Base-by-base conservation (phyloP, 1,284 basidiomycete genomes). In the Meira miltonrushii region DNA sequence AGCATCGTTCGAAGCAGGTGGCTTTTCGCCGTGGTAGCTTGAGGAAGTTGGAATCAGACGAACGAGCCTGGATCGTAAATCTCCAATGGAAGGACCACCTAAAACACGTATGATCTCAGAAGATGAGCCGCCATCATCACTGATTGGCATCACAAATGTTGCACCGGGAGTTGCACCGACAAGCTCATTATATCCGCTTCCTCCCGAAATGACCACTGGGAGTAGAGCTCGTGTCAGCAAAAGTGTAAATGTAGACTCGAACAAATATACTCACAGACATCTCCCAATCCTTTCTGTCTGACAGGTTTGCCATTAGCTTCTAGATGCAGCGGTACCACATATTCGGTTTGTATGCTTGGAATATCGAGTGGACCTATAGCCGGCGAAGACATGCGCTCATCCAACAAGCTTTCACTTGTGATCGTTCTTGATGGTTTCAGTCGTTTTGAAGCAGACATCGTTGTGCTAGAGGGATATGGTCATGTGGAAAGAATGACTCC, bases 51-150 rank as follows among this genome's bases (percentile, higher is more conserved):
- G 89, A 64, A 92, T 92, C 56, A 92, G 81, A 6, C 89, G 85
- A 57, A 91, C 84, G 12, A 92, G 82, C 41, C 90, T 84, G 25
- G 89, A 90, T 23, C 89, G 85, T 64, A 92, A 62, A 60, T 77
- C 75, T 2, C 75, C 75, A 17, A 77, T 65, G 7, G 74, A 76
- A 1, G 74, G 75, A 1, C 75, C 75, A 10, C 74, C 70, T 23
- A 70, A 62, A 1, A 64, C 66, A 39, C 71, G 72, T 23, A 71
- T 71, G 56, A 73, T 72, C 50, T 72, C 71, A 37, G 64, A 66
- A 13, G 64, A 75, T 21, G 62, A 65, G 51, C 71, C 73, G 33
- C 71, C 89, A 71, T 92, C 88, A 74, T 92, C 89, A 6, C 89
- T 91, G 47, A 92, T 68, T 15, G 72, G 74, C 59, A 74, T 67